A percentile compares a stretch with the other conserved stretches of the same genome.
These are phyloP conservation scores for Colletotrichum cordylinicola DNA, from an alignment of 2,329 filamentous ascomycete genomes.

Conservation along the genomic window DNA sequence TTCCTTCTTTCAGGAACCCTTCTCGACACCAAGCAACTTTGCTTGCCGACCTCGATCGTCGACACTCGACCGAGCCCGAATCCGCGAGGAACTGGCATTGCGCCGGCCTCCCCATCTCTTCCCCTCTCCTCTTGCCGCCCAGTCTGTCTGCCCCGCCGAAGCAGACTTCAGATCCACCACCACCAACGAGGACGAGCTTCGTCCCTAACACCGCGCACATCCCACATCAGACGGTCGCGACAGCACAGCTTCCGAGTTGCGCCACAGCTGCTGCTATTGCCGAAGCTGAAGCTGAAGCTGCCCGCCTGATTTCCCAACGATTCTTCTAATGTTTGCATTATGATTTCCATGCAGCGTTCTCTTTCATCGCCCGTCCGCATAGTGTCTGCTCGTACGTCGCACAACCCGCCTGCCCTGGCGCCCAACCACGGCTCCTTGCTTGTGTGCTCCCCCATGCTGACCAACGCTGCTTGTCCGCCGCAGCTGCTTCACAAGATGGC, in stretches of 20 bases:
- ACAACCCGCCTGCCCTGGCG: slow-evolving; percentile 1
- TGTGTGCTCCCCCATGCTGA: slow-evolving; percentile 9
- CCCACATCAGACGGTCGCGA: neutral
- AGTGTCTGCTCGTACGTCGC: slow-evolving; percentile 64
- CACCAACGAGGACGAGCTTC: neutral
- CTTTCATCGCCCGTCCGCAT: slow-evolving; percentile 67
- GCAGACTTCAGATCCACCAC: neutral
- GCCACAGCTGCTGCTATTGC: slow-evolving; percentile 28
- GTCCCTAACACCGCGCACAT: neutral
- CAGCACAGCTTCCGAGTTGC: slow-evolving; percentile 8
- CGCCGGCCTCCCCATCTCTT: neutral
- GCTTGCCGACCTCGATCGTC: neutral
- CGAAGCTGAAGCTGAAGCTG: slow-evolving; percentile 31
- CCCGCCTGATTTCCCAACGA: slow-evolving; percentile 32
- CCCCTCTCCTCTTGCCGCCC: neutral
- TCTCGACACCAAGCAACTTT: neutral
- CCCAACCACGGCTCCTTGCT: neutral
- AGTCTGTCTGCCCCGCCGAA: slow-evolving; percentile 14
- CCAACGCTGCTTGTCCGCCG: slow-evolving; percentile 25
- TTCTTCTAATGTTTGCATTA: slow-evolving; percentile 49
- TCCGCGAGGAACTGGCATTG: slow-evolving; percentile 9
- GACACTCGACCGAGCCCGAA: neutral
- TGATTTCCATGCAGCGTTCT: slow-evolving; percentile 68
- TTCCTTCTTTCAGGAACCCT: neutral
- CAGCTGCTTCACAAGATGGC: slow-evolving; percentile 58